Base-by-base conservation (phyloP, 257 asterid genomes). In the Ehretia macrophylla region DNA sequence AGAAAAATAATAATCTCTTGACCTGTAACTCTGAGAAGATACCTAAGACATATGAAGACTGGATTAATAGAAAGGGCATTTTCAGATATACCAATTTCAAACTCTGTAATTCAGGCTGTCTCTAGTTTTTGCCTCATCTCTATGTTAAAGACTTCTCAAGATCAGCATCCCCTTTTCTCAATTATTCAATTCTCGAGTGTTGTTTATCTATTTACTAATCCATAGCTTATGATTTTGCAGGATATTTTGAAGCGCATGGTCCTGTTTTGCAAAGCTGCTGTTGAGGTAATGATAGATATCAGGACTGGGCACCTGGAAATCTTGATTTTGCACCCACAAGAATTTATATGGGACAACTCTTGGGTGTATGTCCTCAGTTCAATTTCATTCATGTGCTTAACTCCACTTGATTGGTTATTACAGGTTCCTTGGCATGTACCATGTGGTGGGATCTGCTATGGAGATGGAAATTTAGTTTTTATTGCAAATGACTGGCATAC, bases 401-500 rank as follows among this genome's bases (percentile, higher is more conserved):
- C 55, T 16, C 40, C 37, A 42, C 49, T 60, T 71, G 42, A 11
- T 45, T 60, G 57, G 72, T 50, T 40, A 55, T 32, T 56, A 45
- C 81, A 93, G 99, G 86, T 93, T 67, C 97, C 99, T 63, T 93
- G 97, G 99, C 48, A 86, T 68, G 97, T 93, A 58, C 97, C 97
- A 12, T 93, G 99, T 70, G 99, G 99, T 8, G 99, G 99, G 55
- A 64, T 85, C 70, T 93, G 99, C 84, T 93, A 89, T 46, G 99
- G 97, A 48, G 99, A 93, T 77, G 96, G 97, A 74, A 93, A 93
- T 72, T 73, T 93, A 69, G 96, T 74, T 70, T 89, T 89, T 76
- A 79, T 93, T 51, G 99, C 96, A 55, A 89, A 93, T 64, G 99
- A 93, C 72, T 93, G 99, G 99, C 99, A 93, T 76, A 89, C 99